phyloP scores from a whole-genome alignment of 306 rosid genomes.

The Parietaria judaica region DNA sequence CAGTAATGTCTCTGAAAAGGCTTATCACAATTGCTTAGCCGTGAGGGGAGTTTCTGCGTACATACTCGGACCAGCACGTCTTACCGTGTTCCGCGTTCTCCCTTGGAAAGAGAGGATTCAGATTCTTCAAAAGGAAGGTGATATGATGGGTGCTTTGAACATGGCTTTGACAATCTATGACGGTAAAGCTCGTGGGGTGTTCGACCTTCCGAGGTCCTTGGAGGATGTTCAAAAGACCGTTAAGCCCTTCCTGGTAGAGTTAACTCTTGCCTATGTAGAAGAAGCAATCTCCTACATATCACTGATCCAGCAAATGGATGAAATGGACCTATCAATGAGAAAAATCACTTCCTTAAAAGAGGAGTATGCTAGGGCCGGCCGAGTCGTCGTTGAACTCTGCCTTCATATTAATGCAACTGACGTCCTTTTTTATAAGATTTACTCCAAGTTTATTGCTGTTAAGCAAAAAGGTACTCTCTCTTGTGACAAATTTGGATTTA shows the following conservation, averaged over 20 bases:
- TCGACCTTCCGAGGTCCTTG: slow-evolving; percentile 91
- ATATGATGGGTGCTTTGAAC: slow-evolving; percentile 97
- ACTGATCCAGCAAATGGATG: slow-evolving; percentile 83
- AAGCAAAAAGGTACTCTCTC: no score
- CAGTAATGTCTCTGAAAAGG: slow-evolving; percentile 78
- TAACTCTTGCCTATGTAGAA: slow-evolving; percentile 82
- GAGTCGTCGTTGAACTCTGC: slow-evolving; percentile 97
- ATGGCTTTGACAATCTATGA: slow-evolving; percentile 93
- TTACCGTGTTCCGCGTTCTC: slow-evolving; percentile 78
- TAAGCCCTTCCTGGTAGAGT: slow-evolving; percentile 83
- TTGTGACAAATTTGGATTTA: no score
- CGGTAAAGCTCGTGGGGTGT: slow-evolving; percentile 88
- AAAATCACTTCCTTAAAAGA: slow-evolving; percentile 72
- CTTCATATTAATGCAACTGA: slow-evolving; percentile 89
- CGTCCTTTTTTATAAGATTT: slow-evolving; percentile 89
- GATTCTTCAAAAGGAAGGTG: slow-evolving; percentile 82
- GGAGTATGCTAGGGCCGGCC: slow-evolving; percentile 88
- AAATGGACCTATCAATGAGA: no score
- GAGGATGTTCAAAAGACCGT: slow-evolving; percentile 82
- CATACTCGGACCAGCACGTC: slow-evolving; percentile 71
- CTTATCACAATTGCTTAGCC: slow-evolving; percentile 75
- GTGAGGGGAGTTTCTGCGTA: slow-evolving; percentile 90
- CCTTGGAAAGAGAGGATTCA: slow-evolving; percentile 95
- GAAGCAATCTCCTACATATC: slow-evolving; percentile 94
- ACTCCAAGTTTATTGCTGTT: slow-evolving; percentile 63